Evolutionary conservation across 306 rosid genomes (phyloP).

Genomic region (Sophora flavescens): DNA sequence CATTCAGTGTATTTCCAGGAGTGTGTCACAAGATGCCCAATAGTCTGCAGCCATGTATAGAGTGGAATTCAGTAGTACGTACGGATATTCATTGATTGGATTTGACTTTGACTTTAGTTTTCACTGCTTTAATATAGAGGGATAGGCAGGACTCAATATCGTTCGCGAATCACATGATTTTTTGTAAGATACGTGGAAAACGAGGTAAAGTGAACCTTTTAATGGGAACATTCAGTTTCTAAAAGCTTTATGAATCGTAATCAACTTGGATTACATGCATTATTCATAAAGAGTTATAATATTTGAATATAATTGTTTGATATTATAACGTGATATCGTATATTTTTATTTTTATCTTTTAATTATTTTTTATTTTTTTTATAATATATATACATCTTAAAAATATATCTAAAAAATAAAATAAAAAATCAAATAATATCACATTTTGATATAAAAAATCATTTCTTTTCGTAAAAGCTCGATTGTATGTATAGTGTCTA

Average conservation of each 20-base stretch:
- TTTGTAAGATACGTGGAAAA: too few species aligned
- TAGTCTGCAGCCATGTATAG: slow-evolving; percentile 23
- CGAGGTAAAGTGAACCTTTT: neutral
- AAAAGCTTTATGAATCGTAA: neutral
- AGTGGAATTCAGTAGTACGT: slow-evolving; percentile 27
- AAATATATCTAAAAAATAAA: too few species aligned
- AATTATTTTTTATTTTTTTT: too few species aligned
- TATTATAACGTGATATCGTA: too few species aligned
- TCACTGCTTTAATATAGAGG: neutral
- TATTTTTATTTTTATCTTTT: too few species aligned
- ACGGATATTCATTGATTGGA: slow-evolving; percentile 7
- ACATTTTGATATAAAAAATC: too few species aligned
- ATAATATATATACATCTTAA: too few species aligned
- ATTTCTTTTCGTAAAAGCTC: too few species aligned
- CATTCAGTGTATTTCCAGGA: slow-evolving; percentile 57
- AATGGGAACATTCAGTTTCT: slow-evolving; percentile 9
- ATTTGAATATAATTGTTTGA: too few species aligned
- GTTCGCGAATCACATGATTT: neutral
- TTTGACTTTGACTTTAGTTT: neutral
- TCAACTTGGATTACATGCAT: slow-evolving; percentile 21
- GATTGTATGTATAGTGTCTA: too few species aligned
- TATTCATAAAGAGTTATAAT: too few species aligned
- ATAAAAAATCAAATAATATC: too few species aligned
- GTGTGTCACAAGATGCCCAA: slow-evolving; percentile 45
- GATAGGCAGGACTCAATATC: neutral